Percentiles rank a stretch among this genome's conserved stretches.
Conservation (phyloP, 306 rosid species). For the Lathyrus aphaca region DNA sequence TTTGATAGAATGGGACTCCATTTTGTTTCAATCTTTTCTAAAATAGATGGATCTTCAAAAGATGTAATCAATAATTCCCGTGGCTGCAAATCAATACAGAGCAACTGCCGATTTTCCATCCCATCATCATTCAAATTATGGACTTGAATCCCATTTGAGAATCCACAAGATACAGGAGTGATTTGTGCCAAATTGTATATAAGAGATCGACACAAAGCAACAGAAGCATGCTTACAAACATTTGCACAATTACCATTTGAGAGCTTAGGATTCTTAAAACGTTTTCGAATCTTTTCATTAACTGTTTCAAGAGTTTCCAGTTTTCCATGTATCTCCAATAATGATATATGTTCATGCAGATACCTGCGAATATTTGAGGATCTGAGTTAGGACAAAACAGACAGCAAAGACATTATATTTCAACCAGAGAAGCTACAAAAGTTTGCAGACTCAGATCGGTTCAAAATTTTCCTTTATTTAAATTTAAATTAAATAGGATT, state of each 20-base stretch:
- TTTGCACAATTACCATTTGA: conserved; percentile 72
- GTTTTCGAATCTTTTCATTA: conserved; percentile 93
- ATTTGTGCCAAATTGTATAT: conserved; percentile 74
- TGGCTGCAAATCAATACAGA: conserved; percentile 75
- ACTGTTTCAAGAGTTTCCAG: conserved; percentile 87
- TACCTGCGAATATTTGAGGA: conserved; percentile 58
- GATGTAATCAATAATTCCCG: conserved; percentile 82
- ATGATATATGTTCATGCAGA: conserved; percentile 75
- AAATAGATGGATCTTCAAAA: conserved; percentile 66
- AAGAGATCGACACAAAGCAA: conserved; percentile 92
- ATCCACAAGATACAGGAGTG: conserved; percentile 57
- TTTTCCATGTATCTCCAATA: conserved; percentile 76
- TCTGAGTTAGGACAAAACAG: conserved; percentile 35
- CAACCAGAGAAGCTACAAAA: conserved; percentile 30
- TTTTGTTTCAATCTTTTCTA: conserved; percentile 64
- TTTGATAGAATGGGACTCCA: conserved; percentile 65
- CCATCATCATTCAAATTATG: conserved; percentile 55
- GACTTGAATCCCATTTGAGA: conserved; percentile 52
- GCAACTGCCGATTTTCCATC: conserved; percentile 65
- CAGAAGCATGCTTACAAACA: conserved; percentile 92
- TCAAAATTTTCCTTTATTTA: not conserved
- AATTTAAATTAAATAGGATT: conserved; percentile 29
- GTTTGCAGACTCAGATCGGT: conserved; percentile 31
- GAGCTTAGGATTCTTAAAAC: conserved; percentile 87
- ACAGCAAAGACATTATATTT: conserved; percentile 18